These are phyloP conservation scores for Aspergillus taichungensis DNA, from an alignment of 495 filamentous ascomycete species.

Conservation along the genomic window DNA sequence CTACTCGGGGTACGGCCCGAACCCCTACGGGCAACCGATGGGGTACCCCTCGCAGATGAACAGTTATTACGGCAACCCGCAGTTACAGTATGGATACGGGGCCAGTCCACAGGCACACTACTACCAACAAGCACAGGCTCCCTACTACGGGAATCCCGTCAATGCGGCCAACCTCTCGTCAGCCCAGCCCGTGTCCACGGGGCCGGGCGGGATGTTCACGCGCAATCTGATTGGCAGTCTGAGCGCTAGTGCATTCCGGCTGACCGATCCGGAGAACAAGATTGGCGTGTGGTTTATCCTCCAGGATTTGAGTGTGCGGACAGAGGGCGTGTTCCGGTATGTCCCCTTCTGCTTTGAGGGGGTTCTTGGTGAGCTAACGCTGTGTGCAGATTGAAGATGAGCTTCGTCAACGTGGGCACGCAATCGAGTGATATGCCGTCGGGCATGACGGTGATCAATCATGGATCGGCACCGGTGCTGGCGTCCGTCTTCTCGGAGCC, in stretches of 20 bases:
- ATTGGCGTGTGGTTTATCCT: slow-evolving; percentile 96
- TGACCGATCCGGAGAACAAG: slow-evolving; percentile 74
- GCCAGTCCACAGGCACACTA: slow-evolving; percentile 29
- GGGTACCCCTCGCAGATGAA: slow-evolving; percentile 29
- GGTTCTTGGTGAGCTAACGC: background rate
- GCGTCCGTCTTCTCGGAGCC: slow-evolving; percentile 80
- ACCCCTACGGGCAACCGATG: slow-evolving; percentile 30
- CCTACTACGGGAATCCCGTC: slow-evolving; percentile 25
- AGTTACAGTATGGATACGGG: slow-evolving; percentile 35
- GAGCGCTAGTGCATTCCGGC: slow-evolving; percentile 78
- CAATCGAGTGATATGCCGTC: slow-evolving; percentile 25
- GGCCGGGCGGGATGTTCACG: slow-evolving; percentile 85
- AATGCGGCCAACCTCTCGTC: slow-evolving; percentile 31
- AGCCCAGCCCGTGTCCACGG: slow-evolving; percentile 33
- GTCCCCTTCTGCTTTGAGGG: slow-evolving; percentile 6
- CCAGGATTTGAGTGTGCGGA: slow-evolving; percentile 89
- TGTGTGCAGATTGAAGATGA: slow-evolving; percentile 54
- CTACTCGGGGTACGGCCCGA: slow-evolving; percentile 27
- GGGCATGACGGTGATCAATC: slow-evolving; percentile 52
- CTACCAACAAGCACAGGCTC: slow-evolving; percentile 16
- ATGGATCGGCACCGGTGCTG: slow-evolving; percentile 71
- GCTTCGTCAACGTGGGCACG: slow-evolving; percentile 76
- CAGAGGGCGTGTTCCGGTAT: slow-evolving; percentile 85
- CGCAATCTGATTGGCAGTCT: slow-evolving; percentile 92
- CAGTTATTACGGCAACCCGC: slow-evolving; percentile 33